Evolutionary conservation across 495 filamentous ascomycete genomes (phyloP).

Genomic region (Sphaerosporella brunnea): DNA sequence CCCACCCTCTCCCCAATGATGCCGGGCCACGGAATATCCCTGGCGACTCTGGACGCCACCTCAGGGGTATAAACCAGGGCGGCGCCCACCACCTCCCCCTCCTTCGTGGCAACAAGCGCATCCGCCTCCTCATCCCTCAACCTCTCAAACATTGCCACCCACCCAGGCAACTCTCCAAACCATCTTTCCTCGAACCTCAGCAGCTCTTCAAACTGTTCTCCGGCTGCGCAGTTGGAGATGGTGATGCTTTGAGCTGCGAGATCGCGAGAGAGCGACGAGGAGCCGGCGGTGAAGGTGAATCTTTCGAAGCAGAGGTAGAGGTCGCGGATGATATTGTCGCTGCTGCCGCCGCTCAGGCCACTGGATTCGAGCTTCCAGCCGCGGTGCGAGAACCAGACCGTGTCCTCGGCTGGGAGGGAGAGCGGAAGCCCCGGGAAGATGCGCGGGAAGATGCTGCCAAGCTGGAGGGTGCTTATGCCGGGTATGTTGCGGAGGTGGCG

Average conservation of each 20-base stretch:
- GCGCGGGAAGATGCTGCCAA: constrained; percentile 45
- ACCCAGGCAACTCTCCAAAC: constrained; percentile 25
- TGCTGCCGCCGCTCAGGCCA: too few relatives aligned
- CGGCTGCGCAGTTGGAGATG: constrained; percentile 34
- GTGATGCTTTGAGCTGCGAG: constrained; percentile 24
- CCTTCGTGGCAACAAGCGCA: constrained; percentile 16
- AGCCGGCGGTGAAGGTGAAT: constrained; percentile 35
- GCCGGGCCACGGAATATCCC: constrained; percentile 42
- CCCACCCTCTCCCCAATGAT: constrained; percentile 38
- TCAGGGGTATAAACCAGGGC: constrained; percentile 39
- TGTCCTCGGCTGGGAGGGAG: constrained; percentile 30
- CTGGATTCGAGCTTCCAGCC: constrained; percentile 40
- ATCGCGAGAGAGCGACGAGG: constrained; percentile 26
- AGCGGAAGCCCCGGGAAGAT: constrained; percentile 39
- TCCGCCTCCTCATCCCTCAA: constrained; percentile 25
- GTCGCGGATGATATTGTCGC: constrained; percentile 35
- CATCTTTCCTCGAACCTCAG: constrained; percentile 36
- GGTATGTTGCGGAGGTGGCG: constrained; percentile 35
- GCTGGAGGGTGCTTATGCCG: constrained; percentile 38
- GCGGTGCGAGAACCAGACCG: constrained; percentile 40
- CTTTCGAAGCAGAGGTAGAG: constrained; percentile 38
- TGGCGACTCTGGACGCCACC: constrained; percentile 35
- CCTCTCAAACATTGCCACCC: constrained; percentile 25
- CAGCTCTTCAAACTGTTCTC: constrained; percentile 35
- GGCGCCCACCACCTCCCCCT: constrained; percentile 32